Conservation (phyloP, 148 eudicot genomes). For the Selenicereus undatus region DNA sequence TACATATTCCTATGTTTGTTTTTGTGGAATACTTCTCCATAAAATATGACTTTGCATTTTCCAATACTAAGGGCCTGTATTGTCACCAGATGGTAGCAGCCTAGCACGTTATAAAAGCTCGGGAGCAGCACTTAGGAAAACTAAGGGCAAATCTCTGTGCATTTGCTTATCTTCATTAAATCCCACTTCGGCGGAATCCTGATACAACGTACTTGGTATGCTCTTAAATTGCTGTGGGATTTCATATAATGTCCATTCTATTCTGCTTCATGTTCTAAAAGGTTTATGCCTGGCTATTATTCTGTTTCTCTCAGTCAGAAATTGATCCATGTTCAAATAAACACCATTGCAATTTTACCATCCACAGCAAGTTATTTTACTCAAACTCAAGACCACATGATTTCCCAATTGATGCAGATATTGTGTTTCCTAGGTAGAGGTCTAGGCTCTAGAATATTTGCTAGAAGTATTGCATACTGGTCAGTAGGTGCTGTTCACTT, state of each 20-base stretch:
- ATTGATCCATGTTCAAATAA: background rate
- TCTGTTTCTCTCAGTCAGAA: background rate
- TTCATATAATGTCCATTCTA: background rate
- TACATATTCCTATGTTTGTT: background rate
- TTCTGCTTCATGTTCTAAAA: background rate
- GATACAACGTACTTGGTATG: background rate
- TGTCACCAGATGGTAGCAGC: background rate
- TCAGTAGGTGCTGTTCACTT: background rate
- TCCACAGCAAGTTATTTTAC: background rate
- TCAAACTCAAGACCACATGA: background rate
- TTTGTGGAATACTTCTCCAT: background rate
- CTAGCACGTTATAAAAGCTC: background rate
- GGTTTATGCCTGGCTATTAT: background rate
- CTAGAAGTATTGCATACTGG: background rate
- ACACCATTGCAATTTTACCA: background rate
- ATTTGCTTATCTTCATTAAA: background rate
- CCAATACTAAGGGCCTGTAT: background rate
- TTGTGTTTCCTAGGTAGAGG: background rate
- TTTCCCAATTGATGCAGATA: background rate
- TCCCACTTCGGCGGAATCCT: background rate
- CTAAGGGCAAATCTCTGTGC: background rate
- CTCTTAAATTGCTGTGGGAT: background rate
- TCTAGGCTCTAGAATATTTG: too few species aligned
- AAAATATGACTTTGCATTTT: background rate
- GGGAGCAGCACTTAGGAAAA: background rate